Evolutionary conservation across 2,329 filamentous ascomycete species (phyloP).

Genomic region (Arthrobotrys sphaeroides): DNA sequence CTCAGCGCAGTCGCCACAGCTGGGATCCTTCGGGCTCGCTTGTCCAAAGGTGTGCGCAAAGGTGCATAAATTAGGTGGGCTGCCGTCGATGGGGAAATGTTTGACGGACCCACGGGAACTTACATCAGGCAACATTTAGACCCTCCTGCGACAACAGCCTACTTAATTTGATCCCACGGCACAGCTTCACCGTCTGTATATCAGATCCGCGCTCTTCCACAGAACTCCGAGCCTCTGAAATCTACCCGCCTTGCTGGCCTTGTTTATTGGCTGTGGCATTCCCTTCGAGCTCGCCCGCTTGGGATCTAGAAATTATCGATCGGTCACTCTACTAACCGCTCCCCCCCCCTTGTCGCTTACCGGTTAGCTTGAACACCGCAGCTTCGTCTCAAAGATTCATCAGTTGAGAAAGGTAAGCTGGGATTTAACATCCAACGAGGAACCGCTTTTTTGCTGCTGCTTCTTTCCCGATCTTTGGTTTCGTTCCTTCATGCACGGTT

Average conservation of each 20-base stretch:
- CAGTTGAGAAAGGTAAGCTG: neutral
- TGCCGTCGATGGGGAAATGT: neutral
- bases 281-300: neutral
- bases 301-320: slow-evolving; percentile 12
- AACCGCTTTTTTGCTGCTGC: slow-evolving; percentile 2
- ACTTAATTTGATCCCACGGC: neutral
- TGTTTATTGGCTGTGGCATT: slow-evolving; percentile 15
- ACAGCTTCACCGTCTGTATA: slow-evolving; percentile 1
- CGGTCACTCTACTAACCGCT: slow-evolving; percentile 22
- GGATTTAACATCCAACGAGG: slow-evolving; percentile 8
- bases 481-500: slow-evolving; percentile 45
- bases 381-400: neutral
- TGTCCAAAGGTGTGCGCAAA: neutral
- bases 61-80: neutral
- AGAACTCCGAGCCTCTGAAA: neutral
- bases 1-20: neutral
- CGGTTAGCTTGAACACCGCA: neutral
- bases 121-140: neutral
- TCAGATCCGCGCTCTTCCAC: slow-evolving; percentile 4
- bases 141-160: neutral
- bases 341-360: slow-evolving; percentile 41
- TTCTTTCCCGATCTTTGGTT: slow-evolving; percentile 2
- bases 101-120: neutral
- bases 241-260: neutral
- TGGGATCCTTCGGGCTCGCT: neutral